Base-by-base conservation (phyloP, 164 flowering plant species). In the Nelumbo lutea region DNA sequence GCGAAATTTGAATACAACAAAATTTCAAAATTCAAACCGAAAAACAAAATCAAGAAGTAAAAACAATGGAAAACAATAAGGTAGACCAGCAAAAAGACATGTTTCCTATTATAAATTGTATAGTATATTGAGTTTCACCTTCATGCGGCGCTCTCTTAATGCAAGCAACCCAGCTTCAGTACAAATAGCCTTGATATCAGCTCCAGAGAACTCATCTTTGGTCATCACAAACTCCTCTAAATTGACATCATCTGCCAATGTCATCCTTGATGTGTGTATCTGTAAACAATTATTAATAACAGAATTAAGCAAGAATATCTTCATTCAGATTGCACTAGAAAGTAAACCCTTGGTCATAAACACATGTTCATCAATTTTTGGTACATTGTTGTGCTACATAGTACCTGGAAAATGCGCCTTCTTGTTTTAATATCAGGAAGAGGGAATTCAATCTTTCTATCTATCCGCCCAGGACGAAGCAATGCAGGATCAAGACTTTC, bases 131-230 rank as follows among this genome's bases (percentile, higher is more conserved):
- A 52, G 59, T 7, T 58, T 76, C 60, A 93, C 98, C 95, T 93
- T 93, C 98, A 90, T 90, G 1, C 96, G 86, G 2, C 96, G 93
- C 78, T 93, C 96, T 73, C 98, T 84, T 45, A 93, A 68, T 64
- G 98, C 98, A 74, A 88, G 93, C 82, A 93, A 81, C 3, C 98
- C 98, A 76, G 96, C 96, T 72, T 93, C 98, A 11, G 96, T 88
- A 62, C 97, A 93, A 39, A 90, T 90, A 42, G 98, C 98, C 76
- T 90, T 90, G 58, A 93, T 89, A 75, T 93, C 97, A 72, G 98
- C 98, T 55, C 97, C 96, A 64, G 97, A 89, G 69, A 93, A 90
- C 79, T 90, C 94, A 77, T 90, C 98, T 70, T 88, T 90, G 0
- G 97, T 88, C 96, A 88, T 87, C 5, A 90, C 96, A 81, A 90